These are phyloP conservation scores for Barnettozyma siamensis DNA, from an alignment of 805 yeast species.

Conservation along the genomic window DNA sequence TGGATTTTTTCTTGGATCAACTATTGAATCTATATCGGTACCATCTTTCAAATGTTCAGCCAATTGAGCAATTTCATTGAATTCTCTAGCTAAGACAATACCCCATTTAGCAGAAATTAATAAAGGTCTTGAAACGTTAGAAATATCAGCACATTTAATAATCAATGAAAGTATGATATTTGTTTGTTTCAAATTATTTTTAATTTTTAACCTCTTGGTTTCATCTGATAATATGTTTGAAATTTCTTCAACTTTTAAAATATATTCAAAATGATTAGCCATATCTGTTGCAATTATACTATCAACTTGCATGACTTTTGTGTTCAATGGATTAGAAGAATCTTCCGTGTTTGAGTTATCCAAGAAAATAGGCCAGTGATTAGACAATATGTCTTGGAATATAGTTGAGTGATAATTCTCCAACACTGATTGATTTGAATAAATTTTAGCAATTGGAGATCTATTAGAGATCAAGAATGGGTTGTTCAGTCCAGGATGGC, in stretches of 20 bases:
- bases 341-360: slow-evolving; percentile 12
- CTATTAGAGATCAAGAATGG: slow-evolving; percentile 52
- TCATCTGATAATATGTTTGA: slow-evolving; percentile 16
- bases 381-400: slow-evolving; percentile 44
- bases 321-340: slow-evolving; percentile 17
- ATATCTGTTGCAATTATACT: slow-evolving; percentile 83
- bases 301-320: slow-evolving; percentile 28
- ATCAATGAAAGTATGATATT: slow-evolving; percentile 57
- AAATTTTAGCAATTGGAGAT: slow-evolving; percentile 60
- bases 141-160: slow-evolving; percentile 92
- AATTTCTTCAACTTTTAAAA: slow-evolving; percentile 42
- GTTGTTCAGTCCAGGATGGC: slow-evolving; percentile 96
- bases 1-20: slow-evolving; percentile 17
- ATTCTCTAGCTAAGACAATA: slow-evolving; percentile 67
- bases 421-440: slow-evolving; percentile 61
- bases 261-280: slow-evolving; percentile 79
- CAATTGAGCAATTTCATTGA: slow-evolving; percentile 56
- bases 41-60: slow-evolving; percentile 32
- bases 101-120: slow-evolving; percentile 84
- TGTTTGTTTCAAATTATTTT: slow-evolving; percentile 21
- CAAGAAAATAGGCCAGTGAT: slow-evolving; percentile 44
- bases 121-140: slow-evolving; percentile 83
- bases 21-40: slow-evolving; percentile 20
- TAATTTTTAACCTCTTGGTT: slow-evolving; percentile 11
- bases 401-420: slow-evolving; percentile 78